Conservation (phyloP, 805 yeast species). For the Aciculoconidium aculeatum region DNA sequence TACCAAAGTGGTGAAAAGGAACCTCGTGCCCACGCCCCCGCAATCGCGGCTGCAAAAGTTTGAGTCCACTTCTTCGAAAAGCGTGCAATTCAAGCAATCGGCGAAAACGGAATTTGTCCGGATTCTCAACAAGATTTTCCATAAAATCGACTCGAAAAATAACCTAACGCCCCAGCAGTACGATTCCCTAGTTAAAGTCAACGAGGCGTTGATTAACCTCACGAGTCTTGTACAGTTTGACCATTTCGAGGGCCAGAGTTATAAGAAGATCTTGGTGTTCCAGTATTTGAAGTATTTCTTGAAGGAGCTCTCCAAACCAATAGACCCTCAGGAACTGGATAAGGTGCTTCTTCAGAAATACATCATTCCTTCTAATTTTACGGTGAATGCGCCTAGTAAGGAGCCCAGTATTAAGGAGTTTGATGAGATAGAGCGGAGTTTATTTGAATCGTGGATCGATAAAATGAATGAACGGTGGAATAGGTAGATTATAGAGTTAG, state of each 20-base stretch:
- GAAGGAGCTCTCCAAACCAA: constrained; percentile 27
- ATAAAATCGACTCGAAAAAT: constrained; percentile 28
- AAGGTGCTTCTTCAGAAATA: constrained; percentile 20
- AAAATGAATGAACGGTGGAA: constrained; percentile 18
- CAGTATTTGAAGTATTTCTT: constrained; percentile 36
- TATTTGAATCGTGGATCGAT: constrained; percentile 39
- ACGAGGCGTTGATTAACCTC: constrained; percentile 12
- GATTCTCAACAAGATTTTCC: constrained; percentile 14
- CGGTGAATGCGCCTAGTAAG: constrained; percentile 2
- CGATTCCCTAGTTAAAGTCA: constrained; percentile 17
- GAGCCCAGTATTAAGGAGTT: constrained; percentile 10
- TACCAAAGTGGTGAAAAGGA: no score
- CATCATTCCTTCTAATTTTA: constrained; percentile 29
- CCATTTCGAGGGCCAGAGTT: constrained; percentile 12
- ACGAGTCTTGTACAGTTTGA: constrained; percentile 17
- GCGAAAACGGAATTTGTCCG: constrained; percentile 13
- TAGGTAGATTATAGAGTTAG: no score
- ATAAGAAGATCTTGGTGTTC: constrained; percentile 25
- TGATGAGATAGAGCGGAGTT: constrained; percentile 38
- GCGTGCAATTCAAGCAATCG: constrained; percentile 8
- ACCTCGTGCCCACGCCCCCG: no score
- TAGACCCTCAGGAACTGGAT: constrained; percentile 7
- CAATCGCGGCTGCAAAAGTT: no score
- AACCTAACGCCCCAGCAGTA: constrained; percentile 28
- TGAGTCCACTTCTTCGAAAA: no score